Base-by-base conservation (phyloP, 2,329 filamentous ascomycete species). In the Cordyceps farinosa region DNA sequence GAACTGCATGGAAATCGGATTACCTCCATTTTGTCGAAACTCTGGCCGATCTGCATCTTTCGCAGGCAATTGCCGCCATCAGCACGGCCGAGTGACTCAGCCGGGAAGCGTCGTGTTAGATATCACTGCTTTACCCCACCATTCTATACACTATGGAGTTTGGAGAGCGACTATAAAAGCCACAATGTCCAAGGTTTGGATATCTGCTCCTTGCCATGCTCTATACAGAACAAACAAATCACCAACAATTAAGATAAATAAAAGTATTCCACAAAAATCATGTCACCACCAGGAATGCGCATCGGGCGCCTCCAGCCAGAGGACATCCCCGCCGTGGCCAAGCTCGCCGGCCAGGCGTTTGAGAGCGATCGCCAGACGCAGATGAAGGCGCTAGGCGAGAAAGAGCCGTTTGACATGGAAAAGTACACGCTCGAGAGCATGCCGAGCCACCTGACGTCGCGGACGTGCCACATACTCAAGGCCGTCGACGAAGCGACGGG, bases 291-390 rank as follows among this genome's bases (percentile, higher is more conserved):
- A 51, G 61, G 55, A 6, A 68, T 67, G 64, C 65, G 57, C 48
- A 68, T 74, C 34, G 55, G 59, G 32, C 65, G 66, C n/a, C 65
- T 71, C 30, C 66, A 66, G 27, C 61, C 64, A 29, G 62, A 67
- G 13, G 75, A 77, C 62, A 68, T 75, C 34, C 68, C 73, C 11
- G 66, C 64, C 22, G 66, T 74, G 36, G 70, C 70, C 10, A 66
- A 70, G 45, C 69, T 77, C 54, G 64, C 67, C 44, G 67, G 67
- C 29, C 66, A 70, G 38, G 69, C 73, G 9, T 77, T 77, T 45
- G 64, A 67, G 32, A 62, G 62, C 10, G 76, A 77, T 61, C 68
- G 73, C 22, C 73, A 77, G 50, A 76, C 75, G 2, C 67, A 74
- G 67, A 74, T 77, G 70, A 77, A 77, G 62, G 69, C 68, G 6